These are phyloP conservation scores for Fistulinella staudtii DNA, from an alignment of 1,284 basidiomycete genomes.

Conservation along the genomic window DNA sequence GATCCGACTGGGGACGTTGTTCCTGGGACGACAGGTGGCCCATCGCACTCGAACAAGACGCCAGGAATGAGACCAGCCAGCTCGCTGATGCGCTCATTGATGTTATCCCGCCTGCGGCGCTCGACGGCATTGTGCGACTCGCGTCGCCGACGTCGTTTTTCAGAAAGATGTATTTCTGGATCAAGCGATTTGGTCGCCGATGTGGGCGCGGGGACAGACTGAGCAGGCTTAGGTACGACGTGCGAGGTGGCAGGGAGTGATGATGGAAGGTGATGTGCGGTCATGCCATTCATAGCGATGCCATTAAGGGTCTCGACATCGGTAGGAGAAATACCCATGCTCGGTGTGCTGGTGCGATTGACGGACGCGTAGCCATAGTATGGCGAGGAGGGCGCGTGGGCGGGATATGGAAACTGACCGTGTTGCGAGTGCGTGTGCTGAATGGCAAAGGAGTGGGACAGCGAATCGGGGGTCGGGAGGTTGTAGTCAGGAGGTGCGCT, in stretches of 20 bases:
- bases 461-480: constrained; percentile 33
- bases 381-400: constrained; percentile 23
- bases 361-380: constrained; percentile 20
- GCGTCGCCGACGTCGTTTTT: constrained; percentile 73
- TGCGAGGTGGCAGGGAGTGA: constrained; percentile 15
- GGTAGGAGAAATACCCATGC: constrained; percentile 33
- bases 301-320: constrained; percentile 28
- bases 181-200: constrained; percentile 20
- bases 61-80: constrained; percentile 86
- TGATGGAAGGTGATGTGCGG: constrained; percentile 19
- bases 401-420: constrained; percentile 20
- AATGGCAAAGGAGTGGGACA: constrained; percentile 31
- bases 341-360: constrained; percentile 16
- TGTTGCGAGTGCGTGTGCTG: constrained; percentile 14
- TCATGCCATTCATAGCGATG: constrained; percentile 17
- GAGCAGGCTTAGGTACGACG: constrained; percentile 9
- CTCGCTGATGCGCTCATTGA: constrained; percentile 91
- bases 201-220: constrained; percentile 2
- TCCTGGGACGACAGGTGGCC: constrained; percentile 20
- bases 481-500: constrained; percentile 28
- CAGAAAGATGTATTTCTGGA: constrained; percentile 48
- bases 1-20: constrained; percentile 11
- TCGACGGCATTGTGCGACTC: constrained; percentile 93
- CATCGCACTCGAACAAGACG: constrained; percentile 63
- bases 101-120: constrained; percentile 81